Evolutionary conservation across 352 stramenopile species (phyloP).

Genomic region (Phytophthora agathidicida): DNA sequence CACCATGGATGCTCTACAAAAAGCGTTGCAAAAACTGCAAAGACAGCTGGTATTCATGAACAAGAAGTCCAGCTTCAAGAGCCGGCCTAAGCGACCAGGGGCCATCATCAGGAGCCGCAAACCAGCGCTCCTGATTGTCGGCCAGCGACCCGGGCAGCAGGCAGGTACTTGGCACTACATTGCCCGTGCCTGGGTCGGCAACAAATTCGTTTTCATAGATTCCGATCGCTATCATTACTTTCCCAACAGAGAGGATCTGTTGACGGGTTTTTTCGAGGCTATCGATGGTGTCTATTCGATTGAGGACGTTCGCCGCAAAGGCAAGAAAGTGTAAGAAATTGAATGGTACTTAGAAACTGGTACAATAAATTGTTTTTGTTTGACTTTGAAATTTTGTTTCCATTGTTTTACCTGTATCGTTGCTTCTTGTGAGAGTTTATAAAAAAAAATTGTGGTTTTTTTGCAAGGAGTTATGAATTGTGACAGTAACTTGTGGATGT

Average conservation of each 20-base stretch:
- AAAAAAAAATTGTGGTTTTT: too few relatives aligned
- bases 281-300: conserved; percentile 7
- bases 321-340: neutral
- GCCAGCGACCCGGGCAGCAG: neutral
- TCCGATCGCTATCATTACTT: neutral
- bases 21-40: neutral
- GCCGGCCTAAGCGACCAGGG: neutral
- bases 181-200: neutral
- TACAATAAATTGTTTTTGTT: too few relatives aligned
- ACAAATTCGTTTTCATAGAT: neutral
- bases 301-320: neutral
- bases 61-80: neutral
- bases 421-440: too few relatives aligned
- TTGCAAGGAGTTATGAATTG: too few relatives aligned
- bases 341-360: too few relatives aligned
- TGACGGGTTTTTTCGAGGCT: too few relatives aligned
- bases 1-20: neutral
- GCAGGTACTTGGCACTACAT: neutral
- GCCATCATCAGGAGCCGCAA: neutral
- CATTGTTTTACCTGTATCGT: too few relatives aligned
- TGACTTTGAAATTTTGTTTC: too few relatives aligned
- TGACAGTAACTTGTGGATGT: too few relatives aligned
- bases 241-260: too few relatives aligned
- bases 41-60: conserved; percentile 1
- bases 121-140: neutral